These are phyloP conservation scores for Penicillium maclennaniae DNA, from an alignment of 495 filamentous ascomycete species.

Conservation along the genomic window DNA sequence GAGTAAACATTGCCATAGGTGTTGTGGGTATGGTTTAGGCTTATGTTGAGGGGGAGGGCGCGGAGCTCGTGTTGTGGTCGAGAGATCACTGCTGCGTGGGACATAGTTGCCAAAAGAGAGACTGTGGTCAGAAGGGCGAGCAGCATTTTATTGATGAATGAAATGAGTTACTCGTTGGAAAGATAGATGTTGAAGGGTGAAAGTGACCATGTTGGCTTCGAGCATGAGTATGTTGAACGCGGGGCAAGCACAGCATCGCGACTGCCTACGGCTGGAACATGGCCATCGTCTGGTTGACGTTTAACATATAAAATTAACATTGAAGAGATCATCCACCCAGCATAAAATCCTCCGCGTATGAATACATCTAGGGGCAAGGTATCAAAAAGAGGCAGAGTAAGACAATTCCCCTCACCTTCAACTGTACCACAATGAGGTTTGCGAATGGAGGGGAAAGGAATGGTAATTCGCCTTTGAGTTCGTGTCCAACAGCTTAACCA, in stretches of 20 bases:
- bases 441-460: neutral
- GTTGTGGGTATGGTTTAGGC: neutral
- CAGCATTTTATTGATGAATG: slow-evolving; percentile 6
- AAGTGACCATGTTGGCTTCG: neutral
- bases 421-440: neutral
- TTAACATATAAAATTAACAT: neutral
- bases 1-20: neutral
- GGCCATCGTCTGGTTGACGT: neutral
- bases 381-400: slow-evolving; percentile 24
- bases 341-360: slow-evolving; percentile 14
- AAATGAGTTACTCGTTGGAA: neutral
- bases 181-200: neutral
- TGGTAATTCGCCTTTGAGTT: neutral
- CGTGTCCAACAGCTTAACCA: slow-evolving; percentile 17
- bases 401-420: slow-evolving; percentile 18
- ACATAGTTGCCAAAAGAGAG: slow-evolving; percentile 9
- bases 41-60: neutral
- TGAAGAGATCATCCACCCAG: slow-evolving; percentile 3
- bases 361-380: slow-evolving; percentile 25
- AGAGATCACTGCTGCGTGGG: slow-evolving; percentile 2
- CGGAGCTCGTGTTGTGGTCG: neutral
- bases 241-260: neutral
- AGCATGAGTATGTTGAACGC: neutral
- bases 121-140: slow-evolving; percentile 1
- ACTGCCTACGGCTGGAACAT: neutral